phyloP scores from a whole-genome alignment of 768 basidiomycete species.

The Boletus barrowsii region DNA sequence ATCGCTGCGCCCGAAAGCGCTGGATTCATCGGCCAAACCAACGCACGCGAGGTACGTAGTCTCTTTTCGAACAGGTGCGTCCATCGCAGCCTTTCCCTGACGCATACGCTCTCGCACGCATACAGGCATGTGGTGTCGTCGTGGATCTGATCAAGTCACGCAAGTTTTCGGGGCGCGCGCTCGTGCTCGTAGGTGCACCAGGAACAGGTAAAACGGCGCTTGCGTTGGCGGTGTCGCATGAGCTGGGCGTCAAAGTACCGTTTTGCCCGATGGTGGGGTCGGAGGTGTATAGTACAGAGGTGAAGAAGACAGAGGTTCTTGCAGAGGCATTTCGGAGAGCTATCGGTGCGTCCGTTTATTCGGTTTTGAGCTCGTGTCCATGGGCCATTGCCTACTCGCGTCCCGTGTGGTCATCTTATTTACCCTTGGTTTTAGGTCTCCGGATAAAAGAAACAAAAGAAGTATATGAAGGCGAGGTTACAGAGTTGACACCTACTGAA shows the following conservation, averaged over 20 bases:
- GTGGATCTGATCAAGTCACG: slow-evolving; percentile 88
- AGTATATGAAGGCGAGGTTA: slow-evolving; percentile 98
- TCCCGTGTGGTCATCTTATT: neutral
- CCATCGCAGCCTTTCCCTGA: neutral
- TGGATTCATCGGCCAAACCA: slow-evolving; percentile 89
- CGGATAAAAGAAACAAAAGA: slow-evolving; percentile 99
- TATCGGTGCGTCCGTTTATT: slow-evolving; percentile 51
- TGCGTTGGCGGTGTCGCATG: slow-evolving; percentile 92
- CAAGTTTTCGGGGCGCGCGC: slow-evolving; percentile 78
- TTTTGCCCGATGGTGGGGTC: slow-evolving; percentile 99
- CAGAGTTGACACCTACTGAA: slow-evolving; percentile 93
- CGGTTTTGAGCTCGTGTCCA: no score
- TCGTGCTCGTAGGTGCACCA: slow-evolving; percentile 91
- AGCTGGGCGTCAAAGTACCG: slow-evolving; percentile 91
- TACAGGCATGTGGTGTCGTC: slow-evolving; percentile 85
- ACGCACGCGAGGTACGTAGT: slow-evolving; percentile 71
- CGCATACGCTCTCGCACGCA: no score
- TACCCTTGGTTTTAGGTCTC: slow-evolving; percentile 46
- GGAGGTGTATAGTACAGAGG: slow-evolving; percentile 77
- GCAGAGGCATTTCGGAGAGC: slow-evolving; percentile 73
- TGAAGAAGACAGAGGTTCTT: slow-evolving; percentile 98
- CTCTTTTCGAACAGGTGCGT: no score
- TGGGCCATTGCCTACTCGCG: no score
- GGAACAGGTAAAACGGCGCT: slow-evolving; percentile 98
- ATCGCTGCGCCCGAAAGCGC: slow-evolving; percentile 65